Evolutionary conservation across 805 yeast species (phyloP).

Genomic region (Ogataea paraovalis): DNA sequence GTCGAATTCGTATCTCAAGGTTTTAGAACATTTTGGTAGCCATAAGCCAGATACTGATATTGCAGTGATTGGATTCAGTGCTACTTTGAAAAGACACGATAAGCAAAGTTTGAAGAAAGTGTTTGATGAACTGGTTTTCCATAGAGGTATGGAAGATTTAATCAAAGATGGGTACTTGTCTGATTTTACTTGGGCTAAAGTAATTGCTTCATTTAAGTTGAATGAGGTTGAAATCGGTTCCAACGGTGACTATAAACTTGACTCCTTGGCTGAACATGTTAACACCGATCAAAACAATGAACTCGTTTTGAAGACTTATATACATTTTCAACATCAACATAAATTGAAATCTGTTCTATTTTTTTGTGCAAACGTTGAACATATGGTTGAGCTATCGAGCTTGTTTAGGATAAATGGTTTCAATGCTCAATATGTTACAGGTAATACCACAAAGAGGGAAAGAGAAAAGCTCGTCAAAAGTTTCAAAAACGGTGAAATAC

Average conservation of each 20-base stretch:
- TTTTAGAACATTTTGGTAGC: slow-evolving; percentile 59
- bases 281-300: slow-evolving; percentile 53
- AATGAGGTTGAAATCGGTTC: slow-evolving; percentile 19
- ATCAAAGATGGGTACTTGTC: slow-evolving; percentile 65
- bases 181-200: slow-evolving; percentile 61
- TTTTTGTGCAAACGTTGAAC: slow-evolving; percentile 73
- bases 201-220: slow-evolving; percentile 37
- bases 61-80: slow-evolving; percentile 79
- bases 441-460: slow-evolving; percentile 50
- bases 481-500: slow-evolving; percentile 58
- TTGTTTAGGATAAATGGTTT: slow-evolving; percentile 57
- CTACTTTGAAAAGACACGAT: slow-evolving; percentile 81
- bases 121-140: slow-evolving; percentile 73
- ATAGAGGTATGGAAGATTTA: slow-evolving; percentile 62
- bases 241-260: slow-evolving; percentile 51
- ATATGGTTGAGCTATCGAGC: slow-evolving; percentile 51
- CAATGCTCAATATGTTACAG: slow-evolving; percentile 67
- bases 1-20: slow-evolving; percentile 57
- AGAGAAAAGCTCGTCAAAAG: slow-evolving; percentile 51
- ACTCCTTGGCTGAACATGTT: slow-evolving; percentile 49
- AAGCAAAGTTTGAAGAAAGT: slow-evolving; percentile 50
- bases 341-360: slow-evolving; percentile 60
- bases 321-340: slow-evolving; percentile 38
- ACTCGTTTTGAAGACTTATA: slow-evolving; percentile 50
- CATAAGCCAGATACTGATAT: slow-evolving; percentile 37